Evolutionary conservation across 768 basidiomycete species (phyloP).

Genomic region (Auriscalpium vulgare): DNA sequence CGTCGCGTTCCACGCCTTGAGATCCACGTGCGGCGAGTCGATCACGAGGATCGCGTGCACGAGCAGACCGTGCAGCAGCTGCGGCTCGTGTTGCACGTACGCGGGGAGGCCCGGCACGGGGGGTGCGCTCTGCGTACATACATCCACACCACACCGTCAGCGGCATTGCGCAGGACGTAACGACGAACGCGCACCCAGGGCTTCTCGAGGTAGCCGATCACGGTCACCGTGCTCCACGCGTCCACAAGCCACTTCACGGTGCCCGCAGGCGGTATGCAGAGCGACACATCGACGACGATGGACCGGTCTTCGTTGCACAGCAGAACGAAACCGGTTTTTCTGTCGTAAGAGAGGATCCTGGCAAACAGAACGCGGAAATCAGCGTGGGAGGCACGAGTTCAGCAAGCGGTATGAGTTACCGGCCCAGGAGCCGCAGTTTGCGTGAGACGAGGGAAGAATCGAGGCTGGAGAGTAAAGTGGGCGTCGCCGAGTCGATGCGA

Average conservation of each 20-base stretch:
- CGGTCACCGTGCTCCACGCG: conserved; percentile 7
- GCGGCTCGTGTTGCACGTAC: background rate
- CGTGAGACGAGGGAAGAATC: conserved; percentile 11
- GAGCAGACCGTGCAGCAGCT: conserved; percentile 4
- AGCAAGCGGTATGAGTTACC: conserved; percentile 2
- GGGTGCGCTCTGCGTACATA: background rate
- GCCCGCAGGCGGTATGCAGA: conserved; percentile 8
- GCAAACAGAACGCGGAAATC: background rate
- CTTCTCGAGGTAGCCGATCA: conserved; percentile 14
- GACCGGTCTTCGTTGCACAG: conserved; percentile 9
- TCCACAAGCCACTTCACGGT: conserved; percentile 10
- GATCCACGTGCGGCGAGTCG: conserved; percentile 13
- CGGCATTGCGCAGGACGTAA: background rate
- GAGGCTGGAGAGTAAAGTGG: background rate
- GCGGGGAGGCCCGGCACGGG: background rate
- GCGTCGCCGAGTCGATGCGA: conserved; percentile 2
- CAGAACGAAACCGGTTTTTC: conserved; percentile 5
- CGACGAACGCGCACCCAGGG: conserved; percentile 1
- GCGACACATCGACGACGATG: conserved; percentile 12
- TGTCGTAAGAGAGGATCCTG: conserved; percentile 13
- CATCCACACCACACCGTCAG: background rate
- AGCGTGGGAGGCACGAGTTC: background rate
- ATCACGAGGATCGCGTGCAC: conserved; percentile 15
- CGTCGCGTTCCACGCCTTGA: conserved; percentile 11
- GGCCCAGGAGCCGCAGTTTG: conserved; percentile 15